Conservation (phyloP, 306 rosid genomes). For the Vigna unguiculata region DNA sequence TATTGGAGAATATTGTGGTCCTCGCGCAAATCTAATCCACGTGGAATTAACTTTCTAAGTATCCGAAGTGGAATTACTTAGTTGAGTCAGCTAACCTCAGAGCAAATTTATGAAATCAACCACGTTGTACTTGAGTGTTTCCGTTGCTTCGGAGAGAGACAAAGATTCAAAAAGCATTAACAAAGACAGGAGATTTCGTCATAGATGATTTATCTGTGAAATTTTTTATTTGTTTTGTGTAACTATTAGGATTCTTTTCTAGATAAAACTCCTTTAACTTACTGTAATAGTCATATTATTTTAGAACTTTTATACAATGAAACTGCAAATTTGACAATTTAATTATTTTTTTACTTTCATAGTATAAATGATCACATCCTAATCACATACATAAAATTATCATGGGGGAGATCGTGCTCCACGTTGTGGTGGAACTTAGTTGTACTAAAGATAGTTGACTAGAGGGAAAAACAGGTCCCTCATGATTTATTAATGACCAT, state of each 20-base stretch:
- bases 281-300: background rate
- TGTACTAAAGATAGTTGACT: background rate
- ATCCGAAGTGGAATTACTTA: slow-evolving; percentile 18
- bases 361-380: background rate
- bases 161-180: slow-evolving; percentile 30
- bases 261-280: background rate
- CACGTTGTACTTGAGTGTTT: slow-evolving; percentile 1
- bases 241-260: slow-evolving; percentile 23
- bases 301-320: background rate
- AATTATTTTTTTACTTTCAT: background rate
- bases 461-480: slow-evolving; percentile 19
- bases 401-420: background rate
- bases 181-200: slow-evolving; percentile 14
- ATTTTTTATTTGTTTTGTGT: slow-evolving; percentile 31
- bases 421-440: background rate
- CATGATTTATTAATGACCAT: slow-evolving; percentile 35
- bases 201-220: slow-evolving; percentile 26
- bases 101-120: slow-evolving; percentile 21
- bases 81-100: background rate
- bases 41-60: slow-evolving; percentile 5
- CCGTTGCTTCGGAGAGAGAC: slow-evolving; percentile 5
- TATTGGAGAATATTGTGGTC: slow-evolving; percentile 26
- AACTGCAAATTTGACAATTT: slow-evolving; percentile 12
- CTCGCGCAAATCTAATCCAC: background rate
- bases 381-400: background rate